Percentiles rank a stretch among this genome's conserved stretches.
Evolutionary conservation across 345 rosid species (phyloP).

Genomic region (Eucalyptus shirleyi): DNA sequence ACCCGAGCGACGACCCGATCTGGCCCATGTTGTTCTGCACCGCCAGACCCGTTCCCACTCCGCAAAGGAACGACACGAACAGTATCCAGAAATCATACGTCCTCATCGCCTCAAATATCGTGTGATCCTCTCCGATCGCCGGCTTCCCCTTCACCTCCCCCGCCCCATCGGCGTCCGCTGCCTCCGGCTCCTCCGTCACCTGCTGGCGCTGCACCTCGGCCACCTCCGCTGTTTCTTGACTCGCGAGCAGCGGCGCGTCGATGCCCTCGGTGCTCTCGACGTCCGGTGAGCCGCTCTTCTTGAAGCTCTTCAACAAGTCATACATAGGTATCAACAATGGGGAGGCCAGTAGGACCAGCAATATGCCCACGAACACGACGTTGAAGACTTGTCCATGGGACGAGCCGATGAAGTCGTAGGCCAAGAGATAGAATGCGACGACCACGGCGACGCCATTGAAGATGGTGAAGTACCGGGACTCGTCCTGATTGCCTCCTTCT

Average conservation of each 20-base stretch:
- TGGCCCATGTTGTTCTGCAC: conserved; percentile 94
- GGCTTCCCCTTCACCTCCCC: conserved; percentile 26
- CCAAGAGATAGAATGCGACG: conserved; percentile 64
- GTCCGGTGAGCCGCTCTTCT: not conserved
- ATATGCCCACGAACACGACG: conserved; percentile 21
- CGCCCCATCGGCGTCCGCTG: not conserved
- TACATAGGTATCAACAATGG: conserved; percentile 54
- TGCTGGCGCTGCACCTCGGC: not conserved
- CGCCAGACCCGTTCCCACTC: conserved; percentile 86
- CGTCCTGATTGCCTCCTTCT: conserved; percentile 20
- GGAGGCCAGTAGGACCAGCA: conserved; percentile 47
- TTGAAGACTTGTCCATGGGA: conserved; percentile 22
- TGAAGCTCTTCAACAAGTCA: conserved; percentile 20
- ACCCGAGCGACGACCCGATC: conserved; percentile 83
- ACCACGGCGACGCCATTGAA: conserved; percentile 58
- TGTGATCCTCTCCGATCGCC: conserved; percentile 77
- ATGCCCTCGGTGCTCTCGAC: conserved; percentile 15
- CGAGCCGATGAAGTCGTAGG: conserved; percentile 43
- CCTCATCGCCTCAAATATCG: conserved; percentile 48
- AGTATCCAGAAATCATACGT: conserved; percentile 83
- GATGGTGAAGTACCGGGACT: conserved; percentile 42
- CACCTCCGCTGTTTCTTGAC: not conserved
- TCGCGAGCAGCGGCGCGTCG: conserved; percentile 34
- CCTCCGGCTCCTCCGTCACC: not conserved
- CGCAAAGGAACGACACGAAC: conserved; percentile 70